Conservation (phyloP, 2,329 filamentous ascomycete genomes). For the Raffaelea arxii region DNA sequence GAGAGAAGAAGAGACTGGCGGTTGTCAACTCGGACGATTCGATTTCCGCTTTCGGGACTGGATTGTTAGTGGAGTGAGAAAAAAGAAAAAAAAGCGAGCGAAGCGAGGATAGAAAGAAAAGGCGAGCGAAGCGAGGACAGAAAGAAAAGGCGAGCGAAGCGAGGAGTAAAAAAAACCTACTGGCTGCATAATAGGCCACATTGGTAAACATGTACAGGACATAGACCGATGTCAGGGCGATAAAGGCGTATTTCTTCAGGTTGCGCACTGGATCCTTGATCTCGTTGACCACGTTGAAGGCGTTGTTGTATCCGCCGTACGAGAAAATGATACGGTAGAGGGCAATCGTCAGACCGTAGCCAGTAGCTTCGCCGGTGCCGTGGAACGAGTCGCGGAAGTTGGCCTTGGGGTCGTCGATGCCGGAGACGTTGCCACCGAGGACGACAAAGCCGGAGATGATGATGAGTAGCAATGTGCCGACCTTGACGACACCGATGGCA, state of each 20-base stretch:
- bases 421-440: slow-evolving; percentile 40
- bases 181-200: too few relatives aligned
- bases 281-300: slow-evolving; percentile 52
- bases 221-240: slow-evolving; percentile 40
- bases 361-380: slow-evolving; percentile 32
- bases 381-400: slow-evolving; percentile 48
- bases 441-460: slow-evolving; percentile 48
- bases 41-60: slow-evolving; percentile 42
- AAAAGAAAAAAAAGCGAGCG: too few relatives aligned
- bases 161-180: too few relatives aligned
- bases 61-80: neutral
- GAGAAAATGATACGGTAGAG: slow-evolving; percentile 52
- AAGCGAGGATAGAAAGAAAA: too few relatives aligned
- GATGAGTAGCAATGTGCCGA: slow-evolving; percentile 49
- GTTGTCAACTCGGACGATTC: slow-evolving; percentile 39
- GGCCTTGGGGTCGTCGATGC: slow-evolving; percentile 37
- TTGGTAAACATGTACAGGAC: slow-evolving; percentile 49
- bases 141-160: too few relatives aligned
- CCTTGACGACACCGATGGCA: slow-evolving; percentile 44
- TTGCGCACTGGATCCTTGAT: slow-evolving; percentile 47
- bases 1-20: slow-evolving; percentile 47
- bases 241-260: slow-evolving; percentile 37
- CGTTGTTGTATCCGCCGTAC: slow-evolving; percentile 47
- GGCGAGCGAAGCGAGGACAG: too few relatives aligned
- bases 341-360: slow-evolving; percentile 43